phyloP scores from a whole-genome alignment of 805 yeast genomes.

The Brettanomyces naardenensis region DNA sequence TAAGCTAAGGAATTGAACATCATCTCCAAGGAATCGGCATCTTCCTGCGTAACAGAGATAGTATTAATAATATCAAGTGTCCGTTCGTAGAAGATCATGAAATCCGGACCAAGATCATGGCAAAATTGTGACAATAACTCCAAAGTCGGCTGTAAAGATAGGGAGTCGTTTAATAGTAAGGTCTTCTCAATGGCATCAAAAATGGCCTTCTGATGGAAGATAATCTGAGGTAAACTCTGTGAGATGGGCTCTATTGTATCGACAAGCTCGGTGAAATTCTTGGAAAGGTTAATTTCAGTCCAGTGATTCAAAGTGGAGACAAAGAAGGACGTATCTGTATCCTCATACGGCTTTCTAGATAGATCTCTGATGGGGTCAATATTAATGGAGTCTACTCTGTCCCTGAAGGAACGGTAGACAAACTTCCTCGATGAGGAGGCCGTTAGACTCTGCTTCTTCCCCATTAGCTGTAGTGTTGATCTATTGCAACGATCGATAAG shows the following conservation, averaged over 20 bases:
- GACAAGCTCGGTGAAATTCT: slow-evolving; percentile 56
- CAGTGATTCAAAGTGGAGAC: slow-evolving; percentile 75
- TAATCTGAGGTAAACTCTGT: slow-evolving; percentile 72
- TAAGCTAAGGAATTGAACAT: slow-evolving; percentile 80
- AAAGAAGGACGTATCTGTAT: slow-evolving; percentile 72
- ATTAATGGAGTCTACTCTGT: slow-evolving; percentile 73
- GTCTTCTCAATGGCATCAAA: slow-evolving; percentile 32
- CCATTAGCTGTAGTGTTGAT: slow-evolving; percentile 19
- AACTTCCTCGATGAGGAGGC: slow-evolving; percentile 51
- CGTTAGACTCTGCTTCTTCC: slow-evolving; percentile 30
- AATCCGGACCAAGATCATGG: slow-evolving; percentile 90
- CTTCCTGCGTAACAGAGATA: slow-evolving; percentile 40
- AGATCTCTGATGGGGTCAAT: slow-evolving; percentile 62
- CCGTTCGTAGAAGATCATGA: slow-evolving; percentile 52
- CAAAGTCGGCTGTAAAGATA: slow-evolving; percentile 71
- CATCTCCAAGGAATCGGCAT: slow-evolving; percentile 69
- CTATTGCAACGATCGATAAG: too few relatives aligned
- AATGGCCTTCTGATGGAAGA: slow-evolving; percentile 61
- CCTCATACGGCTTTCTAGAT: slow-evolving; percentile 54
- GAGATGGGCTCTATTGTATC: slow-evolving; percentile 44
- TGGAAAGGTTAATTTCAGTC: slow-evolving; percentile 79
- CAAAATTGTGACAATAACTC: slow-evolving; percentile 80
- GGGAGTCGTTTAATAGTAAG: slow-evolving; percentile 50
- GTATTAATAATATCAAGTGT: slow-evolving; percentile 44
- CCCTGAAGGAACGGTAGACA: slow-evolving; percentile 70